Base-by-base conservation (phyloP, 1,284 basidiomycete species). In the Heterobasidion parviporum region DNA sequence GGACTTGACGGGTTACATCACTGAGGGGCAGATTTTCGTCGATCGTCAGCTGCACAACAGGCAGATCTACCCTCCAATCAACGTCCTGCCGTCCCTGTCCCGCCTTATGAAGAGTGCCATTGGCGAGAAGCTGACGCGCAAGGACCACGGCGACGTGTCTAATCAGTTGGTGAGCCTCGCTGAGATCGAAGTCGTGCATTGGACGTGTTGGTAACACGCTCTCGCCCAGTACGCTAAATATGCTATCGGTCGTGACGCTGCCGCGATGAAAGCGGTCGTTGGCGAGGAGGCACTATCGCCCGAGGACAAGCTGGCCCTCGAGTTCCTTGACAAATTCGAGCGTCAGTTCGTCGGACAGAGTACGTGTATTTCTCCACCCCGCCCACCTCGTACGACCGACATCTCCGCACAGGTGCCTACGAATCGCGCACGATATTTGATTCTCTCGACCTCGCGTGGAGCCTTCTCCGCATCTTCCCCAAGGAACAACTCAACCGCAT, bases 91-190 rank as follows among this genome's bases (percentile, higher is more conserved):
- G 54, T 99, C 97, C 59, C 80, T 99, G 64, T 98, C 96, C 65
- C 94, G 97, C 74, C 77, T 99, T 68, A 99, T 99, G 97, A 99
- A 99, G 86, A 93, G 89, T 64, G 97, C 97, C 62, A 98, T 99
- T 70, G 97, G 97, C 61, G 96, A 98, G 72, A 87, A 93, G 74
- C 79, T 98, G 67, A 99, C 97, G 54, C 85, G 97, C 68, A 97
- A 94, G 73, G 97, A 99, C 74, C 97, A 99, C 71, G 89, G 93
- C 67, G 97, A 99, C 74, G 97, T 99, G 43, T 99, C 96, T 14
- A 98, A 98, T 76, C 94, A 98, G 74, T 76, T 98, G 74, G 89
- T 90, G 61, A 59, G 86, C 73, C 43, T 48, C 43, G 49, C 50
- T 53, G 12, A 57, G 62, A 12, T 26, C 41, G 16, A 9, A 18